Evolutionary conservation across 495 filamentous ascomycete genomes (phyloP).

Genomic region (Tuber microsphaerosporum): DNA sequence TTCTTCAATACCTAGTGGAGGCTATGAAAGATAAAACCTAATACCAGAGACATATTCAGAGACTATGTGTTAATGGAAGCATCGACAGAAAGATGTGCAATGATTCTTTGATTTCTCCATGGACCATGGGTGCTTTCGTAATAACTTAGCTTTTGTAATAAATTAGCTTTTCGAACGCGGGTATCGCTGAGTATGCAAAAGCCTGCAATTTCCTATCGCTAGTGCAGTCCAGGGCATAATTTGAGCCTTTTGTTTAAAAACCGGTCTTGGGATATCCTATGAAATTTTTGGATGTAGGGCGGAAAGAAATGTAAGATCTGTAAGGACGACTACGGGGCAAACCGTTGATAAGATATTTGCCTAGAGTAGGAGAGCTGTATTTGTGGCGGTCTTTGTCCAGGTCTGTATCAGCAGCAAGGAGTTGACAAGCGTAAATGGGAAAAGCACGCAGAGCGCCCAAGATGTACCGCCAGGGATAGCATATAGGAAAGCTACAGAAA

Average conservation of each 20-base stretch:
- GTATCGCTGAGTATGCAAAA: not conserved
- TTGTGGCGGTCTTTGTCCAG: not conserved
- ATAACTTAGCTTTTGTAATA: not conserved
- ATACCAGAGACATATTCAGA: not conserved
- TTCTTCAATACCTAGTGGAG: not conserved
- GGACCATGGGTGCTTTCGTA: not conserved
- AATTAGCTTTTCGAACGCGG: not conserved
- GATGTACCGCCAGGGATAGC: not conserved
- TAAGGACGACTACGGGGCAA: not conserved
- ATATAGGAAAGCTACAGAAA: not conserved
- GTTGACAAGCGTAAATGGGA: too few species aligned
- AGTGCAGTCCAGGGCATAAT: not conserved
- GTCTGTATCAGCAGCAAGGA: too few species aligned
- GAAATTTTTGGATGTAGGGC: not conserved
- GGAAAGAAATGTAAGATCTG: not conserved
- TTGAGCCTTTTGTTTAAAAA: not conserved
- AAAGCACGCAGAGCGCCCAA: not conserved
- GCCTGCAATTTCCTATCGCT: not conserved
- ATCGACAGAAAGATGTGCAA: not conserved
- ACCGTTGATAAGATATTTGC: not conserved
- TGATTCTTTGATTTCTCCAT: not conserved
- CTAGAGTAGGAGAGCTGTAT: not conserved
- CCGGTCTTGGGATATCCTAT: not conserved
- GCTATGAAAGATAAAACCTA: not conserved
- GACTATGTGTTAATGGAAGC: not conserved